Conservation (phyloP, 1,284 basidiomycete species). For the Inonotus hispidus region DNA sequence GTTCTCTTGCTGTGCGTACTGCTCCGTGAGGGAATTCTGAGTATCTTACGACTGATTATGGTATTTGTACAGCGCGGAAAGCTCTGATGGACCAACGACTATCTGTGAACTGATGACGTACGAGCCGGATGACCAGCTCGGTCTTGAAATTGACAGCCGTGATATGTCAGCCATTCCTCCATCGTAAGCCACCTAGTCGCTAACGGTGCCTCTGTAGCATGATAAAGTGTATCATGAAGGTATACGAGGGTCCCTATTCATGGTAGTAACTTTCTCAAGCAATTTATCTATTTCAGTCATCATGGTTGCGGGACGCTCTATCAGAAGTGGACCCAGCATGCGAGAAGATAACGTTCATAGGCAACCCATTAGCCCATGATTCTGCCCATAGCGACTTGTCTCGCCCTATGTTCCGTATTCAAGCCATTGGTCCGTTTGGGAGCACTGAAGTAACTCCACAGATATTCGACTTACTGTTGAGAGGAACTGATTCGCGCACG, state of each 20-base stretch:
- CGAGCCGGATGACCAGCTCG: slow-evolving; percentile 76
- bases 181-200: background rate
- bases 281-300: slow-evolving; percentile 49
- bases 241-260: slow-evolving; percentile 26
- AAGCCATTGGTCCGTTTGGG: slow-evolving; percentile 75
- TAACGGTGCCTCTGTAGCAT: slow-evolving; percentile 38
- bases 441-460: slow-evolving; percentile 64
- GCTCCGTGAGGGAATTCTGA: background rate
- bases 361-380: slow-evolving; percentile 46
- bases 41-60: background rate
- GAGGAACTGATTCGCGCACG: background rate
- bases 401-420: slow-evolving; percentile 62
- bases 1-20: slow-evolving; percentile 70
- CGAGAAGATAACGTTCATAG: slow-evolving; percentile 78
- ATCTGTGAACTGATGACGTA: slow-evolving; percentile 85
- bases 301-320: slow-evolving; percentile 89
- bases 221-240: slow-evolving; percentile 85
- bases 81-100: slow-evolving; percentile 78
- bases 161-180: slow-evolving; percentile 44
- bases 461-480: background rate
- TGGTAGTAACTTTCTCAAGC: background rate
- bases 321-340: slow-evolving; percentile 83
- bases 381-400: slow-evolving; percentile 26
- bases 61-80: slow-evolving; percentile 63
- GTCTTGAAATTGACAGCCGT: slow-evolving; percentile 73